These are phyloP conservation scores for Fusarium praegraminearum DNA, from an alignment of 2,329 filamentous ascomycete genomes.

Conservation along the genomic window DNA sequence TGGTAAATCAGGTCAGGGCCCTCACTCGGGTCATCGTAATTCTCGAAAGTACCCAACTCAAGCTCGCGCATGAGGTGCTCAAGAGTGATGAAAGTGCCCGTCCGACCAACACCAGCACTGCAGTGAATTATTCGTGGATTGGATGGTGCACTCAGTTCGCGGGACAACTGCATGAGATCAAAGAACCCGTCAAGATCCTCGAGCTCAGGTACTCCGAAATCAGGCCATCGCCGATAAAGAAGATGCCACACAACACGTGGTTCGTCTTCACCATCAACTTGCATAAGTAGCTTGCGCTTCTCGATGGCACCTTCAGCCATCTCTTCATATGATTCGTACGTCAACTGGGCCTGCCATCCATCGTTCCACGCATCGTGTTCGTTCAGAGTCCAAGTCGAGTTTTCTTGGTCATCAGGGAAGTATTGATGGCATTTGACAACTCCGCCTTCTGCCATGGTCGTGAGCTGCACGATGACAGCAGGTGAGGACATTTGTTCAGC, in stretches of 20 bases:
- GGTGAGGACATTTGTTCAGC: conserved; percentile 79
- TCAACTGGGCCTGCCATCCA: conserved; percentile 75
- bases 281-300: conserved; percentile 77
- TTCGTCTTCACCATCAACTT: conserved; percentile 59
- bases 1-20: conserved; percentile 76
- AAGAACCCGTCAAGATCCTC: conserved; percentile 76
- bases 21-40: conserved; percentile 53
- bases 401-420: conserved; percentile 73
- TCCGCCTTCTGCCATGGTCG: conserved; percentile 82
- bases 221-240: conserved; percentile 88
- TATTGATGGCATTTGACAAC: conserved; percentile 91
- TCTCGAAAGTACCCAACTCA: conserved; percentile 75
- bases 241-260: conserved; percentile 82
- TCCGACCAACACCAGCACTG: conserved; percentile 93
- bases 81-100: conserved; percentile 95
- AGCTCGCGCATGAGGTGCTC: conserved; percentile 90
- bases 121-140: conserved; percentile 84
- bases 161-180: conserved; percentile 75
- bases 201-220: conserved; percentile 83
- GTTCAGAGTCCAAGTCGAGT: conserved; percentile 69
- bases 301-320: conserved; percentile 71
- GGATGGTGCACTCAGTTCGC: conserved; percentile 64
- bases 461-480: conserved; percentile 94
- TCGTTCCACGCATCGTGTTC: conserved; percentile 73
- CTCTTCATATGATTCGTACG: conserved; percentile 72